phyloP scores from a whole-genome alignment of 257 asterid genomes.

The Solanum raphanifolium region DNA sequence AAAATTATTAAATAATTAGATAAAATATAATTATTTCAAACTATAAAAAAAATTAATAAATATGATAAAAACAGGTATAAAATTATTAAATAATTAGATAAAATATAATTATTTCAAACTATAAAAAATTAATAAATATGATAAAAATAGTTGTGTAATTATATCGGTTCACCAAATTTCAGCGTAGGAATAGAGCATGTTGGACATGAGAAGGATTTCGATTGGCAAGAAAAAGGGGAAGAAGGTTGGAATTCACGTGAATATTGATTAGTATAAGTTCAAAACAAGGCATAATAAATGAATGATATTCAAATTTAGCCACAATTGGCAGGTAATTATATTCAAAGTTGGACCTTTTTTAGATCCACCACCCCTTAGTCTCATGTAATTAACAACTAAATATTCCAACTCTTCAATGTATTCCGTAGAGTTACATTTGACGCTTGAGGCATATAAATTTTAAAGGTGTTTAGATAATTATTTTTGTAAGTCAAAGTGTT shows the following conservation, averaged over 20 bases:
- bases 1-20: no score
- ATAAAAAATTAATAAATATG: no score
- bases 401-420: neutral
- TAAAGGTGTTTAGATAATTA: neutral
- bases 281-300: neutral
- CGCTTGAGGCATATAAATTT: neutral
- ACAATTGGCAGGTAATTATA: neutral
- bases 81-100: no score
- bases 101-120: no score
- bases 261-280: neutral
- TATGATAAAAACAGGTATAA: no score
- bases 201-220: neutral
- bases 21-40: no score
- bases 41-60: no score
- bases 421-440: neutral
- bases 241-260: neutral
- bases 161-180: neutral
- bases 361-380: neutral
- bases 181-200: neutral
- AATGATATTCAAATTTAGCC: neutral
- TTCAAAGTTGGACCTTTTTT: neutral
- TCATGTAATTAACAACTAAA: neutral
- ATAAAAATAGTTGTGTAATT: neutral
- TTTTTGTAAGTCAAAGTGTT: rapidly evolving
- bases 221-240: neutral